Evolutionary conservation across 257 asterid genomes (phyloP).

Genomic region (Linaria vulgaris): DNA sequence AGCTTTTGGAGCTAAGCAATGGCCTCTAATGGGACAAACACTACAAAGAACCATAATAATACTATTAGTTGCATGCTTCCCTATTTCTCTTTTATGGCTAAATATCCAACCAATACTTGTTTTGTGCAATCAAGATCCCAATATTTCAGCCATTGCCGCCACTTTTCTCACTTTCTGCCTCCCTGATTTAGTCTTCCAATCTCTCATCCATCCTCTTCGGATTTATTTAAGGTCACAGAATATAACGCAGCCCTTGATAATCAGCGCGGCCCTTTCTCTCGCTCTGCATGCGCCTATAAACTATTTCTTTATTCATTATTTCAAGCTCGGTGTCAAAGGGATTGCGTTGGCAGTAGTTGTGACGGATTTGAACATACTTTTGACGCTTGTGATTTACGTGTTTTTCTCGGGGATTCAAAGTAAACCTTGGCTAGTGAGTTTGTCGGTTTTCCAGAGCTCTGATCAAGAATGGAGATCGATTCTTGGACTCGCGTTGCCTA

Average conservation of each 20-base stretch:
- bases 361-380: constrained; percentile 40
- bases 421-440: constrained; percentile 32
- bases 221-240: constrained; percentile 57
- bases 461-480: constrained; percentile 41
- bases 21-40: constrained; percentile 48
- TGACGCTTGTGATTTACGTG: constrained; percentile 28
- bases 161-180: constrained; percentile 49
- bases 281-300: constrained; percentile 54
- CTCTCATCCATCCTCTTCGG: constrained; percentile 56
- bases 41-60: constrained; percentile 52
- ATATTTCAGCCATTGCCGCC: constrained; percentile 53
- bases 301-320: constrained; percentile 30
- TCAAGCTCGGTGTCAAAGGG: constrained; percentile 54
- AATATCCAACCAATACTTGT: constrained; percentile 53
- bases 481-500: constrained; percentile 43
- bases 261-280: constrained; percentile 43
- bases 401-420: constrained; percentile 15
- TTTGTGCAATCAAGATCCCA: constrained; percentile 48
- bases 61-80: constrained; percentile 48
- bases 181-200: constrained; percentile 54
- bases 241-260: constrained; percentile 49
- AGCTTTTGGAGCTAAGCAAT: constrained; percentile 73
- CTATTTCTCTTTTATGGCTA: constrained; percentile 66
- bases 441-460: constrained; percentile 21
- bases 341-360: constrained; percentile 39